Base-by-base conservation (phyloP, 305 asterid genomes). In the Fraxinus ornus region DNA sequence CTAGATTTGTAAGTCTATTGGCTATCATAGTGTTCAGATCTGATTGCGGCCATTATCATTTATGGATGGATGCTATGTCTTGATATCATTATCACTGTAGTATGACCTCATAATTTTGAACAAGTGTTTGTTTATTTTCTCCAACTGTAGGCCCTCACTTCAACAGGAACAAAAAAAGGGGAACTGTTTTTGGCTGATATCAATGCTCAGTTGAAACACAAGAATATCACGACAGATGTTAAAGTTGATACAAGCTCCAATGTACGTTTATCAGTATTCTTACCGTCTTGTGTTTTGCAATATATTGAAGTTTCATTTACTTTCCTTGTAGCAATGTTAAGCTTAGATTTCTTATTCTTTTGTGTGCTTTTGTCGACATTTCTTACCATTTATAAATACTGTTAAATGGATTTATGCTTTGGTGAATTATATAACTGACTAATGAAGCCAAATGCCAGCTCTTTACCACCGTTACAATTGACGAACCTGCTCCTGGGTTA, bases 401-500 rank as follows among this genome's bases (percentile, higher is more conserved):
- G 32, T 62, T 62, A 4, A 21, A 22, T 62, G 32, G 71, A 62
- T 62, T 21, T 62, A 22, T 21, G 71, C 71, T 55, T 8, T 62
- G 13, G 28, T 22, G 30, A 62, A 62, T 21, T 21, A 19, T 62
- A 62, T 62, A 62, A 62, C 71, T 62, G 32, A 62, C 15, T 22
- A 22, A 22, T 21, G 71, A 22, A 62, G 30, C 6, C 71, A 62
- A 21, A 21, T 62, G 28, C 71, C 37, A 81, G 84, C 84, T 81
- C 74, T 74, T 55, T 70, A 81, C 84, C 36, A 74, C 79, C 52
- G 60, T 81, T 32, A 57, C 79, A 33, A 30, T 44, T 81, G 84
- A 74, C 35, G 79, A 81, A 81, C 37, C 36, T 81, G 80, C 80
- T 75, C 84, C 80, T 10, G 75, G 79, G 12, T 81, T 74, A 78